phyloP scores from a whole-genome alignment of 305 asterid species.

The Coffea humblotiana region DNA sequence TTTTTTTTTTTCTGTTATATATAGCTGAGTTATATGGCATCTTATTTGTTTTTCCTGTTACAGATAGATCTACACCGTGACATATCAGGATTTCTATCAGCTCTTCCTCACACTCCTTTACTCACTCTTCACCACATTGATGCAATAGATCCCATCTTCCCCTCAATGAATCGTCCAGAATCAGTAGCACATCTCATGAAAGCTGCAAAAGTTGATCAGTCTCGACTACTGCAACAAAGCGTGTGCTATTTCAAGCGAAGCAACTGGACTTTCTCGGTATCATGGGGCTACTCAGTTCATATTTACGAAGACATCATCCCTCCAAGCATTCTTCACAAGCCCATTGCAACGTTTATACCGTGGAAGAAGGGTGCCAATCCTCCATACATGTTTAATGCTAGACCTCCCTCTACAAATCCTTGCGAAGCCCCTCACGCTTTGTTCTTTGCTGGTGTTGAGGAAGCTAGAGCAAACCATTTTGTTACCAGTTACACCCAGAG shows the following conservation, averaged over 20 bases:
- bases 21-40: too few species aligned
- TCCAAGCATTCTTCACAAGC: constrained; percentile 44
- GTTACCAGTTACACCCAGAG: constrained; percentile 30
- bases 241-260: constrained; percentile 34
- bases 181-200: constrained; percentile 44
- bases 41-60: not conserved
- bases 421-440: constrained; percentile 39
- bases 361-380: constrained; percentile 48
- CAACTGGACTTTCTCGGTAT: constrained; percentile 45
- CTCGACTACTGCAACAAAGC: constrained; percentile 49
- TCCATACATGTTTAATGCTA: constrained; percentile 41
- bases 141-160: constrained; percentile 45
- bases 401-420: constrained; percentile 19
- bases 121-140: constrained; percentile 41
- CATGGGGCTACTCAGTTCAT: constrained; percentile 53
- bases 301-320: constrained; percentile 36
- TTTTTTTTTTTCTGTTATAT: too few species aligned
- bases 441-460: constrained; percentile 19
- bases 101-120: constrained; percentile 29
- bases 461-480: constrained; percentile 9
- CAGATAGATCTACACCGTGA: constrained; percentile 45
- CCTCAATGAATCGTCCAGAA: constrained; percentile 37
- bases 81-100: constrained; percentile 44
- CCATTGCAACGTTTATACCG: constrained; percentile 42
- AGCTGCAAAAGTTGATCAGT: constrained; percentile 39